A percentile compares a stretch with the other conserved stretches of the same genome.
phyloP scores from a whole-genome alignment of 2,329 filamentous ascomycete genomes.

The Dactylellina drechsleri region DNA sequence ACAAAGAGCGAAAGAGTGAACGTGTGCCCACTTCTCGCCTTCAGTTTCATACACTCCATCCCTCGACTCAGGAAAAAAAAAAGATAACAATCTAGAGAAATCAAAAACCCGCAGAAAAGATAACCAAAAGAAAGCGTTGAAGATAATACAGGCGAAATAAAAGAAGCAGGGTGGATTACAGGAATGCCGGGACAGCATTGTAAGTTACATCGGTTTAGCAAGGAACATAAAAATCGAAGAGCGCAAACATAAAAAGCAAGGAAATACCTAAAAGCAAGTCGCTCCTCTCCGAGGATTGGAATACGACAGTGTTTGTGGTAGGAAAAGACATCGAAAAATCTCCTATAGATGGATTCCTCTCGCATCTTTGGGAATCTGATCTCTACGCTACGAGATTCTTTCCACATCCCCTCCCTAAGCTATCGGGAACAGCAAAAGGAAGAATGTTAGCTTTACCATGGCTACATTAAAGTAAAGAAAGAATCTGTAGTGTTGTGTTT shows the following conservation, averaged over 20 bases:
- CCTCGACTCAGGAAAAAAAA: conserved; percentile 11
- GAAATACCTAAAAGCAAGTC: conserved; percentile 56
- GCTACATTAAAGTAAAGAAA: conserved; percentile 14
- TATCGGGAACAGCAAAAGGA: neutral
- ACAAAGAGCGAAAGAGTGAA: conserved; percentile 1
- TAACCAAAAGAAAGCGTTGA: conserved; percentile 37
- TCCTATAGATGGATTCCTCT: conserved; percentile 27
- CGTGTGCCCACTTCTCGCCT: neutral
- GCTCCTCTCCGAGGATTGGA: conserved; percentile 55
- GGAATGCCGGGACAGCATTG: conserved; percentile 30
- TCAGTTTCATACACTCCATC: neutral
- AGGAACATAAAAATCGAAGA: conserved; percentile 1
- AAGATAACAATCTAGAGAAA: conserved; percentile 31
- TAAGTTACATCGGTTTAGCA: conserved; percentile 25
- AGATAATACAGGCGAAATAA: conserved; percentile 42
- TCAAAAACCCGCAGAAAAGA: conserved; percentile 19
- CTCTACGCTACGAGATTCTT: conserved; percentile 4
- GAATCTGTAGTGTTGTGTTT: neutral
- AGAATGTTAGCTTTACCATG: conserved; percentile 7
- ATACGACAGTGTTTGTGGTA: conserved; percentile 52
- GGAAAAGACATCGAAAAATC: conserved; percentile 37
- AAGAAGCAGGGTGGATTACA: conserved; percentile 29
- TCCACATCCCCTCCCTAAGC: conserved; percentile 3
- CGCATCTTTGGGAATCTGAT: conserved; percentile 7
- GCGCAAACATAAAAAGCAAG: conserved; percentile 32